Evolutionary conservation across 2,329 filamentous ascomycete genomes (phyloP), one percentile per base, ranked within the genome.

Genomic region (Ophioceras dolichostomum): DNA sequence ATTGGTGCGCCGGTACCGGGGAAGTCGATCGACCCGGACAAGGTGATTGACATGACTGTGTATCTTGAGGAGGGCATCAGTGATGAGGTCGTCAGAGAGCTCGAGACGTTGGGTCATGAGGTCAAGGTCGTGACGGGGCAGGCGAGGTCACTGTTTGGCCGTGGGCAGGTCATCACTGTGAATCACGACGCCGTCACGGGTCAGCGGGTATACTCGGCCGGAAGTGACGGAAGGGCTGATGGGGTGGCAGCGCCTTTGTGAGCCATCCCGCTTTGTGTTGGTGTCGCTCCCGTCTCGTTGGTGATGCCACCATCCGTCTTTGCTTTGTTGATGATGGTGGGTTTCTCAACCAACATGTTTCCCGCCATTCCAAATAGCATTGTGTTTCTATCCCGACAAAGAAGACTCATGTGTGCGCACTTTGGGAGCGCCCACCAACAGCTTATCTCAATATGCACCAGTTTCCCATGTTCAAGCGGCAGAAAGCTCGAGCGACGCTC

Each of bases 211-310:
- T 94, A 83, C 70, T 89, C 83, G 40, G 88, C 79, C 0, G 89
- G 86, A 0, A 94, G 88, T 54, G 89, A 96, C 62, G 69, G 73
- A 45, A 73, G 89, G 42, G 88, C 83, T 0, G 89, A 96, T 59
- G 88, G 89, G 10, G 35, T 28, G 9, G 35, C 35, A 14, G 31
- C 31, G 6, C 35, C 35, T 7, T 27, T 28, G 4, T 37, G 27
- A 29, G n/a, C n/a, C n/a, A n/a, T n/a, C n/a, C n/a, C n/a, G n/a
- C n/a, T n/a, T n/a, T n/a, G n/a, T n/a, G n/a, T n/a, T n/a, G n/a
- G n/a, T n/a, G n/a, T n/a, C n/a, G n/a, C n/a, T n/a, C n/a, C n/a
- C n/a, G n/a, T n/a, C n/a, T n/a, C n/a, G n/a, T n/a, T n/a, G n/a
- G n/a, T n/a, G n/a, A n/a, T n/a, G n/a, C n/a, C n/a, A n/a, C n/a